Conservation (phyloP, 176 grass and related monocot genomes). For the Sorghum bicolor region Sorghum_bicolor_NCBIv3 NC_012872.2:63054501-63055000, state of each 20-base stretch:
- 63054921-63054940: conserved; percentile 9
- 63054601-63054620: conserved; percentile 29
- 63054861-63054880: conserved; percentile 43
- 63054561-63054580: conserved; percentile 33
- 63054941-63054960: not conserved
- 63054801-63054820: conserved; percentile 17
- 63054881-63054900: conserved; percentile 46
- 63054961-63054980: not conserved
- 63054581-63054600: conserved; percentile 67
- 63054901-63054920: conserved; percentile 33
- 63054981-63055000: conserved; percentile 9
- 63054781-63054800: not conserved
- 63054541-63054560: conserved; percentile 40
- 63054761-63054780: conserved; percentile 13
- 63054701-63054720: not conserved
- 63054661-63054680: not conserved
- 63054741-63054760: not conserved
- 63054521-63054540: conserved; percentile 5
- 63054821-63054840: conserved; percentile 38
- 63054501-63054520: conserved; percentile 1
- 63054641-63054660: not conserved
- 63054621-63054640: not conserved
- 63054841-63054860: conserved; percentile 48
- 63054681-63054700: not conserved
- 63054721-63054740: not conserved